These are phyloP conservation scores for Trametes villosa DNA, from an alignment of 768 basidiomycete genomes.

Conservation along the genomic window DNA sequence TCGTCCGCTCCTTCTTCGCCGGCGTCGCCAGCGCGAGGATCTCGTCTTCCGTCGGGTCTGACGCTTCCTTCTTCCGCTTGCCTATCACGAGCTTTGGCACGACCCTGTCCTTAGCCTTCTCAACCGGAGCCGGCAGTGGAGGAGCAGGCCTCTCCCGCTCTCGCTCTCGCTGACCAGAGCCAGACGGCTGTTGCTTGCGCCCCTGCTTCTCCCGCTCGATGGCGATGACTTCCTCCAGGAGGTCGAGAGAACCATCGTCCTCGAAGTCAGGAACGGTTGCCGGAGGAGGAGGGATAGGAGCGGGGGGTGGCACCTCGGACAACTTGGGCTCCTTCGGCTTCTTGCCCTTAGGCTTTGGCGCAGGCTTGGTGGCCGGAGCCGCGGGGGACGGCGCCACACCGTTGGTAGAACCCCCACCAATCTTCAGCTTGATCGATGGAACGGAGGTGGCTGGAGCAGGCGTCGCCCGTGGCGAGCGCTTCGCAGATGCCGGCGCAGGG, in stretches of 20 bases:
- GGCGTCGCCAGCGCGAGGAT: slow-evolving; percentile 65
- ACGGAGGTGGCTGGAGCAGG: slow-evolving; percentile 37
- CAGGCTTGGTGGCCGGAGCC: slow-evolving; percentile 23
- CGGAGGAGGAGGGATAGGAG: slow-evolving; percentile 41
- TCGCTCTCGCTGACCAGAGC: slow-evolving; percentile 25
- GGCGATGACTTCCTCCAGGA: slow-evolving; percentile 81
- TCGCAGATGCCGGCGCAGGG: slow-evolving; percentile 3
- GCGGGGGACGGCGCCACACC: slow-evolving; percentile 19
- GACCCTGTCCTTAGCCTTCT: slow-evolving; percentile 35
- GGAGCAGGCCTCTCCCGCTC: slow-evolving; percentile 24
- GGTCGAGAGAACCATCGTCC: slow-evolving; percentile 82
- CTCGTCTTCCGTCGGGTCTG: slow-evolving; percentile 54
- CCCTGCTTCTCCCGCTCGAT: slow-evolving; percentile 72
- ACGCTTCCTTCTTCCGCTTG: slow-evolving; percentile 58
- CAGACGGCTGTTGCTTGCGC: slow-evolving; percentile 20
- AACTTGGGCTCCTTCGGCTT: slow-evolving; percentile 37
- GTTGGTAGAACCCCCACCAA: slow-evolving; percentile 35
- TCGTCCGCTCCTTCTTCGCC: slow-evolving; percentile 54
- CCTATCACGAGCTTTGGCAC: slow-evolving; percentile 46
- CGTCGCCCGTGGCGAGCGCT: slow-evolving; percentile 17
- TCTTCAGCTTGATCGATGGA: slow-evolving; percentile 71
- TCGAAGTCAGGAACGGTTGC: slow-evolving; percentile 54
- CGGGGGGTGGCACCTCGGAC: slow-evolving; percentile 35
- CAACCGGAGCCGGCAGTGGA: neutral
- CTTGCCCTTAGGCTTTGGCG: slow-evolving; percentile 28